Conservation (phyloP, 129 eudicot species). For the Helianthus tuberosus region DNA sequence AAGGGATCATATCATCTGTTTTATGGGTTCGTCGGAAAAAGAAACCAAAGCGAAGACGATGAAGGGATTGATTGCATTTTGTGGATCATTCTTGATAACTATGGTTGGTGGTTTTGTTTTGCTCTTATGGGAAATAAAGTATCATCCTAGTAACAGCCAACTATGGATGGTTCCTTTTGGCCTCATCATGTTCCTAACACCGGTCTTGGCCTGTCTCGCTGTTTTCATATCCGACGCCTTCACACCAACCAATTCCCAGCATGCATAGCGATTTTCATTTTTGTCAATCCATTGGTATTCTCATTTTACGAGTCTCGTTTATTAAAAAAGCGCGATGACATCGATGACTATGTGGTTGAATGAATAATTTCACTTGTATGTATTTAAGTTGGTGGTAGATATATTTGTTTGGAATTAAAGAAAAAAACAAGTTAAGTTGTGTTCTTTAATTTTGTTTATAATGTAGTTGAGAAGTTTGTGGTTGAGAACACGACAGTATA, state of each 20-base stretch:
- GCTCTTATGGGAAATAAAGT: conserved; percentile 53
- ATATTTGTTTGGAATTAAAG: not conserved
- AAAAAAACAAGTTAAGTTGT: not conserved
- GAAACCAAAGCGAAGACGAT: conserved; percentile 26
- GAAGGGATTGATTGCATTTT: conserved; percentile 32
- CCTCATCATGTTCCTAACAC: conserved; percentile 61
- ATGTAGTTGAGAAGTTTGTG: not conserved
- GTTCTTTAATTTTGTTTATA: not conserved
- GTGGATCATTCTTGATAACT: conserved; percentile 45
- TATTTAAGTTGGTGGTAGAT: not conserved
- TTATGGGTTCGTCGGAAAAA: conserved; percentile 20
- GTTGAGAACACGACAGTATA: too few species aligned
- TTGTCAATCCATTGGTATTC: not conserved
- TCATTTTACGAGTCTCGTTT: not conserved
- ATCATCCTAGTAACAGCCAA: conserved; percentile 56
- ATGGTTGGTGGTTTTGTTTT: conserved; percentile 58
- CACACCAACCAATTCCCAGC: conserved; percentile 5
- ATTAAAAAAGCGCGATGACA: too few species aligned
- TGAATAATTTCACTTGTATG: conserved; percentile 8
- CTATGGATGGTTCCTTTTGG: conserved; percentile 92
- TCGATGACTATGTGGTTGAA: not conserved
- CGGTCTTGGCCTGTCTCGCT: conserved; percentile 40
- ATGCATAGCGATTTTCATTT: not conserved
- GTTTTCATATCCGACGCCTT: conserved; percentile 36
- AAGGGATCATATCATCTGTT: not conserved